Base-by-base conservation (phyloP, 805 yeast genomes). In the Lipomyces kockii region DNA sequence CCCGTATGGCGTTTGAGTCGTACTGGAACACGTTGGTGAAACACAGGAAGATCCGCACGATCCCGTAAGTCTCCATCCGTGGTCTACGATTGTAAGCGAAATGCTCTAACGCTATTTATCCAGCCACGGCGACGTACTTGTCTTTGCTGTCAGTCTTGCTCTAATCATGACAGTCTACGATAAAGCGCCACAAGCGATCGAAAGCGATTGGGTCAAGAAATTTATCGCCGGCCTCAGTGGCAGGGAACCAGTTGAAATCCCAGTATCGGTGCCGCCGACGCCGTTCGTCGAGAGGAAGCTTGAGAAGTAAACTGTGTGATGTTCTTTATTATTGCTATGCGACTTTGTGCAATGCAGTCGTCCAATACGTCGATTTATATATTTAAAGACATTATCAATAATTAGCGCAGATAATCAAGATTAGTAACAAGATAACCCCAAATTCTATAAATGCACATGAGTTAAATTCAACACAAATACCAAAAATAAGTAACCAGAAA, bases 1-100 rank as follows among this genome's bases (percentile, higher is more conserved):
- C 76, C 27, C 69, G 83, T 20, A 71, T 79, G 71, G 82, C 82
- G 2, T 62, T 78, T 29, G 68, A 77, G 62, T 75, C 82, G 14
- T 77, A 78, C 71, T 80, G 80, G 79, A 73, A 76, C 60, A 63
- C 69, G 35, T 65, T 79, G 37, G 73, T 72, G 22, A 74, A 73
- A 63, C 71, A 74, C 52, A 61, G 70, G 35, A 67, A 67, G 22
- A 74, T 76, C 35, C 63, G 66, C 56, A 75, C 80, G 8, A 53
- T 77, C 37, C 73, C 71, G 63, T 66, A 60, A 57, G 67, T 57
- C 9, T 2, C 25, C 14, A 27, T 35, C 5, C 12, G 12, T 20
- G 17, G 32, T 17, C 17, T 14, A n/a, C 22, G 59, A 35, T 8
- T 37, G 12, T 12, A 9, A n/a, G 8, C 22, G 34, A 29, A 12